phyloP scores from a whole-genome alignment of 108 stramenopile genomes.

The Mediolabrus comicus region DNA sequence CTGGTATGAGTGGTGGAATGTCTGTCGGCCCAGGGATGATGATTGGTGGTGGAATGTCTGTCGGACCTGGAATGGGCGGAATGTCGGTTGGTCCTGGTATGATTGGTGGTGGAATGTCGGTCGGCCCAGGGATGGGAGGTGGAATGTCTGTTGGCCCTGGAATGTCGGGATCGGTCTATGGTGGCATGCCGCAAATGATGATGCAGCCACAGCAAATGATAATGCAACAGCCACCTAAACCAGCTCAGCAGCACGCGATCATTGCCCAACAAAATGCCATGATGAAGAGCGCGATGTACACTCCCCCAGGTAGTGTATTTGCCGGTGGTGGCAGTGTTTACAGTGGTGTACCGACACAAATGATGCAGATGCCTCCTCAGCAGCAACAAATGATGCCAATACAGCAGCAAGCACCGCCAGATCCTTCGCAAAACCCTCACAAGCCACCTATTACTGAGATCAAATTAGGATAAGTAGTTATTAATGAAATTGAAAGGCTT shows the following conservation, averaged over 20 bases:
- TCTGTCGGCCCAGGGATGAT: not conserved
- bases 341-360: not conserved
- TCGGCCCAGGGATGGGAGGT: not conserved
- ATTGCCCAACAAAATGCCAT: not conserved
- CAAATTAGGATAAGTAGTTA: not conserved
- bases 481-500: too few species aligned
- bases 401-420: not conserved
- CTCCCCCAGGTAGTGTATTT: not conserved
- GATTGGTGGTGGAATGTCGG: not conserved
- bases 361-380: not conserved
- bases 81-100: not conserved
- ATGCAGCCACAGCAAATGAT: not conserved
- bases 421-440: not conserved
- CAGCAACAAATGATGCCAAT: not conserved
- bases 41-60: not conserved
- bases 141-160: not conserved
- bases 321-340: not conserved
- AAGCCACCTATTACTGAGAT: not conserved
- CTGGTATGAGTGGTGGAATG: not conserved
- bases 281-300: not conserved
- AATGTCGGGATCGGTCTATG: not conserved
- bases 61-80: not conserved
- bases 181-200: not conserved
- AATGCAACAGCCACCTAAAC: not conserved
- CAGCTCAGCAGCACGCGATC: not conserved